Evolutionary conservation across 805 yeast genomes (phyloP), one percentile per base, ranked within the genome.

Genomic region (Monosporozyma aquatica): DNA sequence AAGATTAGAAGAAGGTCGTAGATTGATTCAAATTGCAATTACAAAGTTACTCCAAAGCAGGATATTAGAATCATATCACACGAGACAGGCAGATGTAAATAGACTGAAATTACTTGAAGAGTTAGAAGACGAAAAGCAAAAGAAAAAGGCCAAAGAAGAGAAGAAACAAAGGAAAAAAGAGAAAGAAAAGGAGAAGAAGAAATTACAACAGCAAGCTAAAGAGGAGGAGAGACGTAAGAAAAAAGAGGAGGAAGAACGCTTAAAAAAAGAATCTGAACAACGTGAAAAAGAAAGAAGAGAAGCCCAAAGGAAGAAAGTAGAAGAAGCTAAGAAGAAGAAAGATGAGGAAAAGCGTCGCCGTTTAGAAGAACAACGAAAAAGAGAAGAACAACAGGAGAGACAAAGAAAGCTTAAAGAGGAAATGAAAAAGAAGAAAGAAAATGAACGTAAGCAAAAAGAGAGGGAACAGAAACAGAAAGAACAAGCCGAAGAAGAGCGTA

Each of bases 1-100:
- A 58, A 71, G 87, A 40, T 64, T 84, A 54, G 80, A 77, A 53
- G 95, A 87, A 62, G 81, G 90, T 10, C 81, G 89, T 29, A 77
- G 82, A 21, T 73, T 86, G 70, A 73, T 89, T 47, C 87, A 85
- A 53, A 70, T 84, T 41, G 82, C 87, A 43, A 84, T 89, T 1
- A 81, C 92, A 4, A 77, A 85, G 41, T 69, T 86, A 56, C 72
- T 89, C 51, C 85, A 83, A 54, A 79, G 76, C 50, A 73, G 87
- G 36, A 74, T 89, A 25, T 69, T 83, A 54, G 76, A 73, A 24
- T 85, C 95, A 0, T 87, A 80, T 56, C 82, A 83, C 47, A 89
- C 82, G 52, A 82, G 78, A 49, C 75, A 82, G 38, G 89, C 95
- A 10, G 86, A 82, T 46, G 92, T 83, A 52, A 71, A 80, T 44